Evolutionary conservation across 2,329 filamentous ascomycete species (phyloP).

Genomic region (Fusarium sp.): DNA sequence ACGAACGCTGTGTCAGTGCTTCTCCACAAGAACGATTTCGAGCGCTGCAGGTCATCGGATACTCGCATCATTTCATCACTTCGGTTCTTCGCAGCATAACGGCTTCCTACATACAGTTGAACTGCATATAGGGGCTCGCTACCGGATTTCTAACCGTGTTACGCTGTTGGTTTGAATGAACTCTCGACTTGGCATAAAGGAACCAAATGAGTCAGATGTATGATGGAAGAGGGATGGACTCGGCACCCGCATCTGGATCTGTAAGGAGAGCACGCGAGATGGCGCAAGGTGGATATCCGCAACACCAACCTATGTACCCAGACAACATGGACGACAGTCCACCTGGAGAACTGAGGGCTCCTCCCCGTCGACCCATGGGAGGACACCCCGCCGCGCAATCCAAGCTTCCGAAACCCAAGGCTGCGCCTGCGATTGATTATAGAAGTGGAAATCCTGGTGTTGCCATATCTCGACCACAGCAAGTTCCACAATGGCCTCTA

Average conservation of each 20-base stretch:
- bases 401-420: constrained; percentile 34
- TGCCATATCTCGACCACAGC: constrained; percentile 66
- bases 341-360: constrained; percentile 41
- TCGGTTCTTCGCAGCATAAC: constrained; percentile 25
- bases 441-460: constrained; percentile 48
- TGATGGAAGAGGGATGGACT: constrained; percentile 67
- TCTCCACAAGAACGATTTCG: constrained; percentile 19
- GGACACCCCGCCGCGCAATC: constrained; percentile 30
- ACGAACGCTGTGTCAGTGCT: constrained; percentile 37
- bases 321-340: constrained; percentile 49
- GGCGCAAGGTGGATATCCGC: constrained; percentile 56
- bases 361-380: constrained; percentile 48
- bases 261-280: constrained; percentile 68
- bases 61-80: constrained; percentile 24
- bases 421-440: constrained; percentile 33
- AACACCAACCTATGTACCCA: constrained; percentile 40
- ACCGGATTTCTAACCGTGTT: constrained; percentile 20
- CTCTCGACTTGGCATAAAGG: constrained; percentile 38
- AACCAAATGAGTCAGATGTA: constrained; percentile 67
- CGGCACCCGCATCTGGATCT: constrained; percentile 60
- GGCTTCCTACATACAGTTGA: constrained; percentile 44
- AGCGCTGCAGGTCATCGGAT: constrained; percentile 34
- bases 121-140: constrained; percentile 37
- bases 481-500: constrained; percentile 68
- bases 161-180: constrained; percentile 37